phyloP scores from a whole-genome alignment of 345 rosid genomes.

The Eutrema japonicum region DNA sequence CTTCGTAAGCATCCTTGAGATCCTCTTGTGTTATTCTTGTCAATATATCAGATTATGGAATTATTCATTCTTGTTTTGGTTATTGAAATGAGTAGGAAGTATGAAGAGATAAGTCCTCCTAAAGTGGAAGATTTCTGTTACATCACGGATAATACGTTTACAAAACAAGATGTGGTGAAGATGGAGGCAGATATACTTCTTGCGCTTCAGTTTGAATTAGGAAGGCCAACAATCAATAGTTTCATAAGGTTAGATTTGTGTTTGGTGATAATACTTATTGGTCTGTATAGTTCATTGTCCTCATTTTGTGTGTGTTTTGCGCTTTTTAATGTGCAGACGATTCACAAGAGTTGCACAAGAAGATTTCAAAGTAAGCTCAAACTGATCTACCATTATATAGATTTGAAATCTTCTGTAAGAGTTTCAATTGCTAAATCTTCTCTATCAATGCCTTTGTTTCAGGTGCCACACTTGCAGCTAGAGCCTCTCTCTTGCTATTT shows the following conservation, averaged over 20 bases:
- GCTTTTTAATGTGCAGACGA: constrained; percentile 46
- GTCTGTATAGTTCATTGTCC: constrained; percentile 5
- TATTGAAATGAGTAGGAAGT: constrained; percentile 50
- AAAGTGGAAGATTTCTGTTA: constrained; percentile 68
- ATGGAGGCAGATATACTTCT: constrained; percentile 77
- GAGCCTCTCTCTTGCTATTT: constrained; percentile 82
- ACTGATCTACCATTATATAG: no score
- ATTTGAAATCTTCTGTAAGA: neutral
- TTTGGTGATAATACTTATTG: neutral
- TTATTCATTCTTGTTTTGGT: neutral
- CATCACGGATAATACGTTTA: constrained; percentile 68
- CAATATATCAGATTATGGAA: neutral
- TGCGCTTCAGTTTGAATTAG: constrained; percentile 63
- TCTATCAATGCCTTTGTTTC: neutral
- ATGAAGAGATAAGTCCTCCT: constrained; percentile 72
- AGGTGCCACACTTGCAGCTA: constrained; percentile 53
- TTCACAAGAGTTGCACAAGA: constrained; percentile 64
- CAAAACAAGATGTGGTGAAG: constrained; percentile 65
- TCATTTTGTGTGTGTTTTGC: constrained; percentile 7
- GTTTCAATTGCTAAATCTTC: neutral
- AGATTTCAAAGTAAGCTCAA: constrained; percentile 50
- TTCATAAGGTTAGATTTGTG: constrained; percentile 55
- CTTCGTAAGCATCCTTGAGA: constrained; percentile 57
- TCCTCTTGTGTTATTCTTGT: neutral
- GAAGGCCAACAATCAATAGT: constrained; percentile 61